Conservation (phyloP, 2,329 filamentous ascomycete species). For the Nectriaceae sp. region DNA sequence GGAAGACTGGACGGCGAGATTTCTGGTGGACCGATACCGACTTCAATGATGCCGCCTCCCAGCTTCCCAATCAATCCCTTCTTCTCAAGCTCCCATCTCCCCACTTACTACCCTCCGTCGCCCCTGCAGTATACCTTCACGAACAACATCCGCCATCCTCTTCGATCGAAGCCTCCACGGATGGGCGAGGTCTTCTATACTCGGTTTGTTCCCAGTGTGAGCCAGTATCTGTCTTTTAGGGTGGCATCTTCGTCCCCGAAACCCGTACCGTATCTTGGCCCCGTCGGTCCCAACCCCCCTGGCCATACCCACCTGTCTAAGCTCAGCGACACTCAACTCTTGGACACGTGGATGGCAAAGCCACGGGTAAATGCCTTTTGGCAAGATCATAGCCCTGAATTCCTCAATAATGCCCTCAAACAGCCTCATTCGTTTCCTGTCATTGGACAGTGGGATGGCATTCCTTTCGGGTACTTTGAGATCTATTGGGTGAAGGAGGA, state of each 20-base stretch:
- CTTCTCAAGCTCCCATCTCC: slow-evolving; percentile 79
- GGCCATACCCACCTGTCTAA: slow-evolving; percentile 43
- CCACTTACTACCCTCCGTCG: slow-evolving; percentile 86
- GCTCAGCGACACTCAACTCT: slow-evolving; percentile 57
- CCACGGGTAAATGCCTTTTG: slow-evolving; percentile 84
- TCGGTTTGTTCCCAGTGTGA: slow-evolving; percentile 78
- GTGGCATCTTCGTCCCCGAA: slow-evolving; percentile 71
- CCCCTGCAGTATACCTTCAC: slow-evolving; percentile 81
- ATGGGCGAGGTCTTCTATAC: slow-evolving; percentile 93
- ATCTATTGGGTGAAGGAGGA: slow-evolving; percentile 99
- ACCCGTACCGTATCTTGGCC: slow-evolving; percentile 65
- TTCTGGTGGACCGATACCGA: slow-evolving; percentile 41
- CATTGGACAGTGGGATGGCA: slow-evolving; percentile 91
- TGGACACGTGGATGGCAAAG: slow-evolving; percentile 88
- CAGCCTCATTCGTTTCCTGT: slow-evolving; percentile 82
- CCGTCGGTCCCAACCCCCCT: slow-evolving; percentile 45
- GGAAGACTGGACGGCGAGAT: slow-evolving; percentile 37
- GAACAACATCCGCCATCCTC: slow-evolving; percentile 77
- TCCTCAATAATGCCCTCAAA: slow-evolving; percentile 66
- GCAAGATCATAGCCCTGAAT: slow-evolving; percentile 67
- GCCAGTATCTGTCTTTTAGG: slow-evolving; percentile 86
- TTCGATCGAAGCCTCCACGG: slow-evolving; percentile 83
- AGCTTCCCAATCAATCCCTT: slow-evolving; percentile 66
- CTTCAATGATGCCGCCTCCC: slow-evolving; percentile 32
- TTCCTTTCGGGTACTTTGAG: slow-evolving; percentile 96